Conservation (phyloP, 1,139 yeast species). For the Chernovozyma aurita region DNA sequence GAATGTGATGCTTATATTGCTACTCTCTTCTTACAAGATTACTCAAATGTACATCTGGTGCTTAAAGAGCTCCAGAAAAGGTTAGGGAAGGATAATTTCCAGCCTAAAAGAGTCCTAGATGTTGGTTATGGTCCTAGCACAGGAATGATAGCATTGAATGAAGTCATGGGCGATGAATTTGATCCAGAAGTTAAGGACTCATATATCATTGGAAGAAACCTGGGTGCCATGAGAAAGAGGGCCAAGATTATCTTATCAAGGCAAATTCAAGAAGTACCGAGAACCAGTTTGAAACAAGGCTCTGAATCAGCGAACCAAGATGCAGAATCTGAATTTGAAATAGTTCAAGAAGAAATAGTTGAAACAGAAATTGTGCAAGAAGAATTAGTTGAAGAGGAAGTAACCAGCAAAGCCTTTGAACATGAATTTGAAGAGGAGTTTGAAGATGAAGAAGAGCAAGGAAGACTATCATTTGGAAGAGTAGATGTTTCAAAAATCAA, state of each 20-base stretch:
- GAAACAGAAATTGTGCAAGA: conserved; percentile 9
- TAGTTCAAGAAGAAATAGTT: conserved; percentile 12
- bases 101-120: conserved; percentile 67
- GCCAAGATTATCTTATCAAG: conserved; percentile 74
- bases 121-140: conserved; percentile 92
- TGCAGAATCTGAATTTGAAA: background rate
- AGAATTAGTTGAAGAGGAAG: conserved; percentile 14
- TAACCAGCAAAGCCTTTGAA: conserved; percentile 6
- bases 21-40: conserved; percentile 80
- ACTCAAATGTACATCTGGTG: conserved; percentile 66
- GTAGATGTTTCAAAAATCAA: conserved; percentile 54
- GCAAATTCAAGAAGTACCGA: conserved; percentile 49
- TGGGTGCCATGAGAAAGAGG: conserved; percentile 65
- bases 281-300: conserved; percentile 15
- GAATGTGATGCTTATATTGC: conserved; percentile 84
- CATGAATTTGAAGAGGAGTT: conserved; percentile 8
- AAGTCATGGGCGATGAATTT: conserved; percentile 63
- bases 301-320: conserved; percentile 7
- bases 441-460: conserved; percentile 16
- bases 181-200: conserved; percentile 65
- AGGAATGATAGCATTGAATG: conserved; percentile 85
- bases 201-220: conserved; percentile 63
- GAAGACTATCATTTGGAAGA: conserved; percentile 36
- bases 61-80: conserved; percentile 63
- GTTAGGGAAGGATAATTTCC: conserved; percentile 43